Evolutionary conservation across 2,329 filamentous ascomycete genomes (phyloP).

Genomic region (Graphiopsis chlorocephala): DNA sequence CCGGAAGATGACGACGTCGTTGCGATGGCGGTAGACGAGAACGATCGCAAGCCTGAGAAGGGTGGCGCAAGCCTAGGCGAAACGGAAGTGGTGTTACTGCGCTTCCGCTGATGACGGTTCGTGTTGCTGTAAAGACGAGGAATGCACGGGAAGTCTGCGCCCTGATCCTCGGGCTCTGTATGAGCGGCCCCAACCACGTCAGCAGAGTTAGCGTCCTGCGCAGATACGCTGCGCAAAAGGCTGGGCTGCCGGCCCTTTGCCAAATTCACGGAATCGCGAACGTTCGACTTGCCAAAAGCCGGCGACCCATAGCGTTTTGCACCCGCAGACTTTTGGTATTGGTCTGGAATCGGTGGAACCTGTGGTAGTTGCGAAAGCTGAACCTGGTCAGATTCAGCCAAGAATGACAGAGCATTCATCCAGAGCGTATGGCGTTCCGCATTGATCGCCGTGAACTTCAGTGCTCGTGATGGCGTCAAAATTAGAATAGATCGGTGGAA

Average conservation of each 20-base stretch:
- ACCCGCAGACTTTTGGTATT: constrained; percentile 28
- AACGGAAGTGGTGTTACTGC: constrained; percentile 67
- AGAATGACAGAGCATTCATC: constrained; percentile 90
- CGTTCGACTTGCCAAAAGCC: constrained; percentile 51
- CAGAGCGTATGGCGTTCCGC: constrained; percentile 89
- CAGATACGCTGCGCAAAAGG: constrained; percentile 20
- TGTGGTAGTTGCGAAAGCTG: constrained; percentile 27
- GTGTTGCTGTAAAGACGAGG: constrained; percentile 65
- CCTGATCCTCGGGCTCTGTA: constrained; percentile 46
- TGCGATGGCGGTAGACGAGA: constrained; percentile 55
- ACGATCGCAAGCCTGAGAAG: constrained; percentile 65
- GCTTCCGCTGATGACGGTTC: constrained; percentile 69
- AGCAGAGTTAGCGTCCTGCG: constrained; percentile 23
- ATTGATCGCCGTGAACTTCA: constrained; percentile 87
- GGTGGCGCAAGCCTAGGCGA: constrained; percentile 70
- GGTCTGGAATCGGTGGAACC: constrained; percentile 33
- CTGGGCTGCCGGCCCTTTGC: constrained; percentile 61
- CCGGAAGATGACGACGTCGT: constrained; percentile 36
- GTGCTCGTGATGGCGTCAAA: constrained; percentile 83
- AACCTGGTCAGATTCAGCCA: constrained; percentile 76
- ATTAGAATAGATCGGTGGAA: constrained; percentile 96
- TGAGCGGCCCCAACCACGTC: constrained; percentile 20
- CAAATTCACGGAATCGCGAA: constrained; percentile 85
- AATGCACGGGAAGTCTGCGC: constrained; percentile 69
- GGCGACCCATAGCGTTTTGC: constrained; percentile 29